Conservation (phyloP, 2,329 filamentous ascomycete species). For the Colletotrichum godetiae region DNA sequence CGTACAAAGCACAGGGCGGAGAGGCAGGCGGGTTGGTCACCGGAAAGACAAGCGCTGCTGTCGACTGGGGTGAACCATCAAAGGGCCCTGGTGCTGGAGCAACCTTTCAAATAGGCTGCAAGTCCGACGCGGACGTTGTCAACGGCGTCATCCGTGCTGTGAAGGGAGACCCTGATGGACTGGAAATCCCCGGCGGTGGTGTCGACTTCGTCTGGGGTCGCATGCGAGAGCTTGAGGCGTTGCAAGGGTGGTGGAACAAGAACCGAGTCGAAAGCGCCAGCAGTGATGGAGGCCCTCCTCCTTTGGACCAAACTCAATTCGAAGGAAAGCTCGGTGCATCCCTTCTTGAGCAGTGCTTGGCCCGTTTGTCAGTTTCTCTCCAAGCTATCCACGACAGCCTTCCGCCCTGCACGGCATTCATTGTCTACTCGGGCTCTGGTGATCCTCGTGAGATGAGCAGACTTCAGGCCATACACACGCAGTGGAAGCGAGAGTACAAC, state of each 20-base stretch:
- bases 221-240: conserved; percentile 72
- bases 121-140: conserved; percentile 68
- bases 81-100: conserved; percentile 68
- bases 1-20: conserved; percentile 71
- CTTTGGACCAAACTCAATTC: conserved; percentile 42
- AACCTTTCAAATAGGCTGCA: conserved; percentile 67
- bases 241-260: conserved; percentile 76
- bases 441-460: conserved; percentile 75
- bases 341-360: conserved; percentile 59
- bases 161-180: conserved; percentile 66
- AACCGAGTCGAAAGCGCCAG: conserved; percentile 55
- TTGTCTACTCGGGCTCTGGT: conserved; percentile 74
- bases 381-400: conserved; percentile 66
- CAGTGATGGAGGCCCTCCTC: conserved; percentile 49
- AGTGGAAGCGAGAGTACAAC: conserved; percentile 74
- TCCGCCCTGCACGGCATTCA: conserved; percentile 73
- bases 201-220: conserved; percentile 76
- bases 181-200: conserved; percentile 67
- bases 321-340: conserved; percentile 39
- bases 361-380: conserved; percentile 60
- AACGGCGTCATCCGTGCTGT: conserved; percentile 68
- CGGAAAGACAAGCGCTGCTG: conserved; percentile 76
- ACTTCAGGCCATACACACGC: conserved; percentile 68
- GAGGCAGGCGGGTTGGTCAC: conserved; percentile 63
- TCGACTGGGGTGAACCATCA: conserved; percentile 89